phyloP scores from a whole-genome alignment of 805 yeast genomes.

The Candida xyloterini region DNA sequence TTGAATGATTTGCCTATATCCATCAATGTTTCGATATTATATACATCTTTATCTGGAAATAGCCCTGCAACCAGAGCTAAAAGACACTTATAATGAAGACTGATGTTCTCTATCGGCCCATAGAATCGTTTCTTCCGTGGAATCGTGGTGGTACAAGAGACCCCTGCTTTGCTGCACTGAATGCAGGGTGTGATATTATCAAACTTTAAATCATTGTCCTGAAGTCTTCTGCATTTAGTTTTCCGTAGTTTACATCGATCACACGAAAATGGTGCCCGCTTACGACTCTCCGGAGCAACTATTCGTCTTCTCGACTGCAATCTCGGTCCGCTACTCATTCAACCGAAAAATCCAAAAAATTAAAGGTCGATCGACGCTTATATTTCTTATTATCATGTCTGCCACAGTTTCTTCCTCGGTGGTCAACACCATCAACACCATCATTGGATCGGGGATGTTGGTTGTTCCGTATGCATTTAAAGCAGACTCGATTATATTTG shows the following conservation, averaged over 20 bases:
- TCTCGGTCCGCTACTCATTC: slow-evolving; percentile 1
- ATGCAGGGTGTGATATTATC: slow-evolving; percentile 40
- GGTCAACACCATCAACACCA: slow-evolving; percentile 69
- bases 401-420: slow-evolving; percentile 60
- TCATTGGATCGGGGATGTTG: slow-evolving; percentile 76
- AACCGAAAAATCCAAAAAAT: not conserved
- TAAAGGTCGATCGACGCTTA: not conserved
- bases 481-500: slow-evolving; percentile 63
- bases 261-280: slow-evolving; percentile 43
- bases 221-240: slow-evolving; percentile 40
- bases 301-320: slow-evolving; percentile 33
- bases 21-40: slow-evolving; percentile 40
- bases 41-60: slow-evolving; percentile 43
- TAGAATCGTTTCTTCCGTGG: slow-evolving; percentile 41
- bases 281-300: slow-evolving; percentile 37
- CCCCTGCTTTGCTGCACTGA: slow-evolving; percentile 37
- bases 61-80: slow-evolving; percentile 37
- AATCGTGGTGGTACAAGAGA: slow-evolving; percentile 40
- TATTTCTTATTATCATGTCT: not conserved
- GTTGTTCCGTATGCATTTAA: slow-evolving; percentile 73
- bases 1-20: slow-evolving; percentile 35
- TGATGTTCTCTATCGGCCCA: slow-evolving; percentile 42
- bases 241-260: slow-evolving; percentile 45
- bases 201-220: slow-evolving; percentile 32
- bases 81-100: slow-evolving; percentile 42